Conservation (phyloP, 495 filamentous ascomycete species). For the Penicillium salamii region DNA sequence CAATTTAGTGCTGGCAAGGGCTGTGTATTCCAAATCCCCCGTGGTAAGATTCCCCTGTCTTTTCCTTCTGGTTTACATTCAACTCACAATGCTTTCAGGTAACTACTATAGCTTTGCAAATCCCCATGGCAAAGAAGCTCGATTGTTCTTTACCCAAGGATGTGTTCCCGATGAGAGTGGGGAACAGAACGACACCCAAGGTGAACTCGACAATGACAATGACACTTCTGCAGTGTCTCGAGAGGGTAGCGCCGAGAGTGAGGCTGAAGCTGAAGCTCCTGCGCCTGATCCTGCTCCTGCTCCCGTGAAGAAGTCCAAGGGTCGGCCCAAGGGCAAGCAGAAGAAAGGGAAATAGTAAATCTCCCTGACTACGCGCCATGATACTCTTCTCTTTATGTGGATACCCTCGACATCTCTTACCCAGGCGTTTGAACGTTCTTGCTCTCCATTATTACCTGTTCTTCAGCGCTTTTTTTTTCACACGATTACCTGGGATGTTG, state of each 20-base stretch:
- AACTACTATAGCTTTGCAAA: constrained; percentile 85
- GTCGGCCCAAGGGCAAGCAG: constrained; percentile 42
- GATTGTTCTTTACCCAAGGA: constrained; percentile 84
- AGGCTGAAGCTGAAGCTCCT: constrained; percentile 25
- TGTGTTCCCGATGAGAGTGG: constrained; percentile 47
- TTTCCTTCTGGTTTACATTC: not conserved
- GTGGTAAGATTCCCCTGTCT: constrained; percentile 73
- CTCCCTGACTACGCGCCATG: constrained; percentile 16
- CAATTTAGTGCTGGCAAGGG: constrained; percentile 80
- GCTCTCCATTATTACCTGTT: constrained; percentile 12
- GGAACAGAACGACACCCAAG: not conserved
- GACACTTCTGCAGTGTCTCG: constrained; percentile 24
- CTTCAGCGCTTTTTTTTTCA: constrained; percentile 26
- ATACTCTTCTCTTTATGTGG: constrained; percentile 19
- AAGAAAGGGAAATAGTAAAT: constrained; percentile 30
- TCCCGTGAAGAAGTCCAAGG: constrained; percentile 25
- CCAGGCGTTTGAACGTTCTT: constrained; percentile 6
- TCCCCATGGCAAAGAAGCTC: constrained; percentile 59
- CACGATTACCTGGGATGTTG: constrained; percentile 17
- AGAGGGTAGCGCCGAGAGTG: constrained; percentile 24
- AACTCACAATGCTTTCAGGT: constrained; percentile 46
- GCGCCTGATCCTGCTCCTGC: constrained; percentile 8
- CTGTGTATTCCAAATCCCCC: constrained; percentile 87
- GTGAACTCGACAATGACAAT: not conserved
- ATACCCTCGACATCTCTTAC: constrained; percentile 2